Base-by-base conservation (phyloP, 768 basidiomycete genomes). In the Mrakia blollopis region DNA sequence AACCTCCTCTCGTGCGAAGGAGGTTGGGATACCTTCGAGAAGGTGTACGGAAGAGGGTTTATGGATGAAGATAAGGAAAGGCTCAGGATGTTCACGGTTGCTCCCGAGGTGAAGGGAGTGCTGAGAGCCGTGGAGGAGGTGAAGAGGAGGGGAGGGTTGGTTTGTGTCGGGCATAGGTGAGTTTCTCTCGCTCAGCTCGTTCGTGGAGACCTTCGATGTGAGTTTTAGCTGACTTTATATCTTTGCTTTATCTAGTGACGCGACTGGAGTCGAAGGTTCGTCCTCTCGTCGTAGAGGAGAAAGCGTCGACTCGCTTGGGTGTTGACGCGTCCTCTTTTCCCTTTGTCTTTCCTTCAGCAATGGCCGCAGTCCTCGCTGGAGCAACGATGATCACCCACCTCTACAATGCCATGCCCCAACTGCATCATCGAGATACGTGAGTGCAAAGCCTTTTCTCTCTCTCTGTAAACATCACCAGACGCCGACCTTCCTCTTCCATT, bases 361-460 rank as follows among this genome's bases (percentile, higher is more conserved):
- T 74, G 54, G 37, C 73, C 44, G 61, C 18, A 4, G 87, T 94
- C 7, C 83, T 86, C 25, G 86, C 86, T 75, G 93, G 93, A 28
- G 91, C 92, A 9, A 87, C 89, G n/a, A 88, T 93, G 76, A 92
- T 95, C 79, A 95, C 94, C 0, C 94, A 95, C 83, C 85, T 95
- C 35, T 94, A 93, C 89, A 96, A 96, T 80, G 92, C 93, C 10
- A 94, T 94, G 93, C 91, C 91, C 21, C 91, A 91, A 80, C 65
- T 80, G 9, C 47, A 71, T 23, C 76, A 77, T 21, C 76, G 71
- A 50, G 76, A 77, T 16, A 50, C 79, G 78, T 73, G 2, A 35
- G 77, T 71, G 4, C 11, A 6, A 21, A 14, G 16, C 47, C 47
- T 50, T 28, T 21, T 44, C 37, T 62, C n/a, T 54, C 54, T 35